A percentile compares a stretch with the other conserved stretches of the same genome.
phyloP scores from a whole-genome alignment of 192 early-diverging fungal species.

The Paraglomus brasilianum region DNA sequence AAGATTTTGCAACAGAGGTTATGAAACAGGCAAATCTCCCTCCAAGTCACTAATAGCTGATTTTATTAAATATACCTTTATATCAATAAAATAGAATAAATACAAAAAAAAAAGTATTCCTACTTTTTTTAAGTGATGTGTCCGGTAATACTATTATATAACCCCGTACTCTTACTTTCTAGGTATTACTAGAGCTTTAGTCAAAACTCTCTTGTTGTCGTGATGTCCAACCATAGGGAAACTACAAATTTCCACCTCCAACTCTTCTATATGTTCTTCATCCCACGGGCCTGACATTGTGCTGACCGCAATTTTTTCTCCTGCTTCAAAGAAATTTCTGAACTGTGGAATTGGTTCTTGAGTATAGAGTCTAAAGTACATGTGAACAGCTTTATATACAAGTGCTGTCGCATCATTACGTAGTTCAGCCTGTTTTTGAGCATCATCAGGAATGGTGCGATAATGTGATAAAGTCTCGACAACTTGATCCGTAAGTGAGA shows the following conservation, averaged over 20 bases:
- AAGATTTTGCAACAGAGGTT: slow-evolving; percentile 84
- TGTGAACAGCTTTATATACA: slow-evolving; percentile 2
- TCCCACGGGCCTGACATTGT: slow-evolving; percentile 23
- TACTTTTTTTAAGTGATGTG: background rate
- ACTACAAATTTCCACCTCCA: slow-evolving; percentile 30
- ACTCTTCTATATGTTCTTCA: slow-evolving; percentile 1
- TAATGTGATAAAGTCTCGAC: background rate
- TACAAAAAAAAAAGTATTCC: background rate
- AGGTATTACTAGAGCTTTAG: slow-evolving; percentile 15
- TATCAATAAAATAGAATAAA: background rate
- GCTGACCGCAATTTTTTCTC: background rate
- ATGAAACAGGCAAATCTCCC: slow-evolving; percentile 38
- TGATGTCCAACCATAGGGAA: slow-evolving; percentile 27
- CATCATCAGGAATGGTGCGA: slow-evolving; percentile 14
- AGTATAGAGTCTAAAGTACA: slow-evolving; percentile 27
- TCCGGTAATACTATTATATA: no score
- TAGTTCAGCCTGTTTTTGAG: background rate
- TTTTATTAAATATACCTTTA: background rate
- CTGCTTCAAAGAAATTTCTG: slow-evolving; percentile 10
- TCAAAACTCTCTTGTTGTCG: slow-evolving; percentile 6
- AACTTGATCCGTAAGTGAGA: background rate
- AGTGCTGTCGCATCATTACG: background rate
- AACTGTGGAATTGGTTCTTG: slow-evolving; percentile 30
- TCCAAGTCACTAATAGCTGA: slow-evolving; percentile 3
- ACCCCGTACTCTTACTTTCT: background rate